These are phyloP conservation scores for Nevesoporus exiguus DNA, from an alignment of 768 basidiomycete genomes.

Conservation along the genomic window DNA sequence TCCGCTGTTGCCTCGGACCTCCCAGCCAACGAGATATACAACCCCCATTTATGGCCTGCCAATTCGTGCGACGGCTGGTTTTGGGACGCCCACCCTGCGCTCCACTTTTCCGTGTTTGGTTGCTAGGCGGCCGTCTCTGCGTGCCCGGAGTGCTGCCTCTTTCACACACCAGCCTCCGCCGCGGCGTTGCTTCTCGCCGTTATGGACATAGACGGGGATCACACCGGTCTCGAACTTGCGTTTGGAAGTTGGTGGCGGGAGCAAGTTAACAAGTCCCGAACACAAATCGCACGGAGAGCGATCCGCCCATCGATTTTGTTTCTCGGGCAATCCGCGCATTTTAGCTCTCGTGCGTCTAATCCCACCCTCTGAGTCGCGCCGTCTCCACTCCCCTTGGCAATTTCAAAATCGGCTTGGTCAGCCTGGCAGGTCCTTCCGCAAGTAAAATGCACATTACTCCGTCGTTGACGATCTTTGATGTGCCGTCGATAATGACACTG, in stretches of 20 bases:
- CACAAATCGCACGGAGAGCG: neutral
- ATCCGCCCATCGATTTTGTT: neutral
- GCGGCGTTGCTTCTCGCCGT: neutral
- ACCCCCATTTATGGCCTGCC: neutral
- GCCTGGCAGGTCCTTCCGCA: constrained; percentile 1
- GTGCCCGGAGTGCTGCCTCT: neutral
- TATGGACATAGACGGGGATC: neutral
- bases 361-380: neutral
- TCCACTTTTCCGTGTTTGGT: neutral
- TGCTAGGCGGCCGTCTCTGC: neutral
- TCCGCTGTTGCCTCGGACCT: neutral
- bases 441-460: neutral
- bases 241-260: neutral
- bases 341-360: neutral
- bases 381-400: neutral
- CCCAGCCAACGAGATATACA: neutral
- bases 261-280: neutral
- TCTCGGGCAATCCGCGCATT: too few relatives aligned
- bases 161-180: neutral
- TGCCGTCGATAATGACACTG: neutral
- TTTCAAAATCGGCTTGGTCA: neutral
- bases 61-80: neutral
- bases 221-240: neutral
- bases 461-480: neutral
- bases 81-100: neutral